Evolutionary conservation across 202 grass and related monocot species (phyloP), one percentile per base, ranked within the genome.

Genomic region (Setaria viridis): DNA sequence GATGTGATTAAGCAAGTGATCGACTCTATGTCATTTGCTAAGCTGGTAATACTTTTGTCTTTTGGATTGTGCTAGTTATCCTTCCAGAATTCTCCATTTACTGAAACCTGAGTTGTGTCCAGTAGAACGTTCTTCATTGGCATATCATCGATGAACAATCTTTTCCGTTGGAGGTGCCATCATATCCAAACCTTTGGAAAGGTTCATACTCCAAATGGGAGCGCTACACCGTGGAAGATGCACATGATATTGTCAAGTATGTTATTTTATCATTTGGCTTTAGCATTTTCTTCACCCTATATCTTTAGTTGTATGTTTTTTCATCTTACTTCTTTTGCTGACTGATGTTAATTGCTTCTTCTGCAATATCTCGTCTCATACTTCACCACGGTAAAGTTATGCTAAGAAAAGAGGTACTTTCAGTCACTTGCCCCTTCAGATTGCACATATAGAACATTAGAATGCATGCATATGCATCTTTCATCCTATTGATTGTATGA

Each of bases 51-150:
- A 43, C 12, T 56, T 53, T 78, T n/a, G 20, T 76, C 50, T 84
- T 21, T 20, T 41, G 13, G 47, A 51, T 72, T 35, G 5, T 85
- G 55, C 74, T 75, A 70, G 72, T 89, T 70, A 62, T 76, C 51
- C 79, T 80, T 21, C n/a, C 3, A 57, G 46, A 75, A 83, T 21
- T 75, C 45, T 78, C 29, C 68, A 66, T 86, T 49, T 92, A 54
- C 86, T 95, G 58, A 99, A 78, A 82, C 72, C 70, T 82, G 41
- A 45, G 76, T 70, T 89, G 21, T 88, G 85, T 94, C 90, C 93
- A 95, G 91, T 99, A 99, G 96, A 99, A 95, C 71, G 93, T 99
- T 92, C 93, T 95, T 89, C 96, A 99, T 84, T 99, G 96, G 96
- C 96, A 99, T 91, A 95, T 99, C 80, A 92, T 99, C 89, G 93